Conservation (phyloP, 371 early-diverging fungal genomes). For the Rozella allomycis region DNA sequence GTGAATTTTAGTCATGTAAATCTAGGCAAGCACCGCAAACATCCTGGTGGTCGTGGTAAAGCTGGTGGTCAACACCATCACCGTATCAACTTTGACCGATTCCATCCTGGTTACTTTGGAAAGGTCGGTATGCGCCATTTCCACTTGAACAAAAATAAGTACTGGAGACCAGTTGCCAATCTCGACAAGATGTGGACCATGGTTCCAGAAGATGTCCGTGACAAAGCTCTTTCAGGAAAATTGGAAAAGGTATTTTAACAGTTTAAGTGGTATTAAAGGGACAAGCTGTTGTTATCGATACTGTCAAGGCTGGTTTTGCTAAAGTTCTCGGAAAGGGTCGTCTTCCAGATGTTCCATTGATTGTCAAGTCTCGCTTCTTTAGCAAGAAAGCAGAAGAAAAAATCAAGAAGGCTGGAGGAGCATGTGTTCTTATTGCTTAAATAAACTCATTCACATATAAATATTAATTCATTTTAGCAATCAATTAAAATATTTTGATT, state of each 20-base stretch:
- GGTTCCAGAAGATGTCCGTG: slow-evolving; percentile 73
- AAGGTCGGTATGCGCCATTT: slow-evolving; percentile 99
- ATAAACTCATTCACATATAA: too few relatives aligned
- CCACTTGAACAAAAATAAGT: slow-evolving; percentile 85
- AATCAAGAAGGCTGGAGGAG: slow-evolving; percentile 97
- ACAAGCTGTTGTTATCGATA: slow-evolving; percentile 13
- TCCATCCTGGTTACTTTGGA: slow-evolving; percentile 99
- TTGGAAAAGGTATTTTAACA: background rate
- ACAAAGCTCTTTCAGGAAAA: slow-evolving; percentile 51
- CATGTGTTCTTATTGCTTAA: slow-evolving; percentile 46
- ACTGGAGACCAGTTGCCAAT: slow-evolving; percentile 74
- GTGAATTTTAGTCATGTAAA: slow-evolving; percentile 20
- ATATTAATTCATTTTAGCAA: too few relatives aligned
- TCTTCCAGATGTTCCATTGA: slow-evolving; percentile 73
- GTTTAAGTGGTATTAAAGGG: background rate
- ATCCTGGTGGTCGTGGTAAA: slow-evolving; percentile 98
- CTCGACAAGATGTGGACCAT: slow-evolving; percentile 84
- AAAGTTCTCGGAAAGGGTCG: slow-evolving; percentile 94
- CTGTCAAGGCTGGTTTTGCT: slow-evolving; percentile 52
- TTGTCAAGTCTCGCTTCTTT: slow-evolving; percentile 94
- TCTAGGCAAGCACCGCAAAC: slow-evolving; percentile 97
- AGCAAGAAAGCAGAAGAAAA: slow-evolving; percentile 88
- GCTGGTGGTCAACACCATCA: slow-evolving; percentile 99
- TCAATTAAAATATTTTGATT: too few relatives aligned
- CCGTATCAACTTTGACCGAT: slow-evolving; percentile 98